A percentile compares a stretch with the other conserved stretches of the same genome.
Evolutionary conservation across 2,329 filamentous ascomycete species (phyloP).

Genomic region (Metarhizium robertsii): DNA sequence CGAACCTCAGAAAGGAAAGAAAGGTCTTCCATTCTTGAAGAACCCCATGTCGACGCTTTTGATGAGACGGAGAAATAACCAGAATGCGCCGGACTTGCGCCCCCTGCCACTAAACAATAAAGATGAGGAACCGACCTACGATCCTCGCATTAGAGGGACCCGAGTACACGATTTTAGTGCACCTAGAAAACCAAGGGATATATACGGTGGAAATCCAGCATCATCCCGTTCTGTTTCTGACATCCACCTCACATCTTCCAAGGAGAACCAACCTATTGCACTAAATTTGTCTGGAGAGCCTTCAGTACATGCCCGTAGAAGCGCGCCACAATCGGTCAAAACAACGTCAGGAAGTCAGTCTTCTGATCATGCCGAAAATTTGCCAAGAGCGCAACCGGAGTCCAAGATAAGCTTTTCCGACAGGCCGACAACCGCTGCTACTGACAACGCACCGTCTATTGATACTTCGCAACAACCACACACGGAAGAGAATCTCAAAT

Average conservation of each 20-base stretch:
- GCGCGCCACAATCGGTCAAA: not conserved
- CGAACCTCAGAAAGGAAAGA: slow-evolving; percentile 39
- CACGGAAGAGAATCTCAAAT: not conserved
- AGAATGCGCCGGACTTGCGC: slow-evolving; percentile 34
- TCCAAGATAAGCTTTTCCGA: not conserved
- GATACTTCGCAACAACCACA: not conserved
- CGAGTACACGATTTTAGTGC: slow-evolving; percentile 58
- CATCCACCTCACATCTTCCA: not conserved
- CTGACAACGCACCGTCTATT: not conserved
- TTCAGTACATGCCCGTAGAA: not conserved
- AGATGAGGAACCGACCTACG: slow-evolving; percentile 40
- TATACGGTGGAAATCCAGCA: not conserved
- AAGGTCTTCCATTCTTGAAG: slow-evolving; percentile 48
- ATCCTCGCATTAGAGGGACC: slow-evolving; percentile 55
- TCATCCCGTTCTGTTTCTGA: not conserved
- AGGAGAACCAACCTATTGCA: slow-evolving; percentile 8
- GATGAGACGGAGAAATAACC: slow-evolving; percentile 45
- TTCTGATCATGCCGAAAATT: not conserved
- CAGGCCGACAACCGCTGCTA: not conserved
- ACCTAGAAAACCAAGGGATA: slow-evolving; percentile 29
- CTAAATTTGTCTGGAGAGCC: slow-evolving; percentile 9
- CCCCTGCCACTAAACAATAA: slow-evolving; percentile 30
- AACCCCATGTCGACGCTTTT: slow-evolving; percentile 51
- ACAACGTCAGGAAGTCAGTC: not conserved
- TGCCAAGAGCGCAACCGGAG: not conserved